Base-by-base conservation (phyloP, 2,329 filamentous ascomycete genomes). In the Zymoseptoria brevis region DNA sequence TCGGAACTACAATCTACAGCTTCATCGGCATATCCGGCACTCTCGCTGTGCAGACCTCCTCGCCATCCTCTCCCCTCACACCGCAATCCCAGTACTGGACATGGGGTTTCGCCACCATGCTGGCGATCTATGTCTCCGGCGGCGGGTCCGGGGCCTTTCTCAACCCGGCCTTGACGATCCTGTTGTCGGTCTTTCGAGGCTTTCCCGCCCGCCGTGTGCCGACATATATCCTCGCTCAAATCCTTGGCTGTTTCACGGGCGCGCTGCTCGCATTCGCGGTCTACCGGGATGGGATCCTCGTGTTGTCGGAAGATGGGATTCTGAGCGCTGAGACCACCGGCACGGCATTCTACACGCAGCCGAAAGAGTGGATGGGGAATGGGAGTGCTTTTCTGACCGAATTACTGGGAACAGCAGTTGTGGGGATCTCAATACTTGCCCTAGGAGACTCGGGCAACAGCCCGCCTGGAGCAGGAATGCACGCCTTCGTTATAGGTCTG, bases 41-140 rank as follows among this genome's bases (percentile, higher is more conserved):
- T 61, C 61, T 74, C 41, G 61, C 58, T 8, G 64, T 79, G 73
- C 63, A 77, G 1, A 77, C 78, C 26, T 80, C 79, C 62, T 52
- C 35, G 1, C 35, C 13, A 7, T 16, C 35, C 35, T 45, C 35
- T 45, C 60, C 61, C 1, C 66, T 66, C 13, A 60, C 55, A 11
- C 62, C 63, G 48, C 62, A 68, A 57, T 63, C 60, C 11, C 64
- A 64, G 53, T 67, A 69, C 65, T 70, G 67, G 66, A 64, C 77
- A 7, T 84, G 81, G 81, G 82, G 81, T 1, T 72, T 83, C 13
- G 80, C 78, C 1, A 76, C 77, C 21, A 84, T 83, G 78, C 72
- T 79, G 0, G 78, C 66, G 21, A 71, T 72, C 59, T 73, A 73
- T 58, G 66, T 68, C 55, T 72, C 74, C 1, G 79, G 77, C 62